These are phyloP conservation scores for Chalciporus piperatus DNA, from an alignment of 768 basidiomycete genomes.

Conservation along the genomic window DNA sequence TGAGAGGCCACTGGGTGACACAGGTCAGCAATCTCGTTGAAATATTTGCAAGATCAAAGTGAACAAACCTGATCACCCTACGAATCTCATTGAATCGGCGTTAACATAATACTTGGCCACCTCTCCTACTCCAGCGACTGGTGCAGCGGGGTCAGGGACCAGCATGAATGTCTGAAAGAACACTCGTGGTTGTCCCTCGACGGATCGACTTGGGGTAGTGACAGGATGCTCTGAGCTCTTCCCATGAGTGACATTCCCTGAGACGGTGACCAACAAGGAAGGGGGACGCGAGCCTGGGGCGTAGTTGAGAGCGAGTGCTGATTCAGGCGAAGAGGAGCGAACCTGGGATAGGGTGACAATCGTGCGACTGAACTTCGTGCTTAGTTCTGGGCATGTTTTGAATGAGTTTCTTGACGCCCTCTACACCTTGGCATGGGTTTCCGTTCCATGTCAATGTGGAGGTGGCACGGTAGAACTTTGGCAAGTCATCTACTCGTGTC, in stretches of 20 bases:
- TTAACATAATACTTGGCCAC: conserved; percentile 81
- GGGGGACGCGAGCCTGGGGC: conserved; percentile 72
- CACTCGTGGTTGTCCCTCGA: conserved; percentile 79
- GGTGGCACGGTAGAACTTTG: conserved; percentile 74
- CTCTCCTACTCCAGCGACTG: conserved; percentile 64
- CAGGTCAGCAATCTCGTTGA: neutral
- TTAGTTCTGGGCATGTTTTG: conserved; percentile 74
- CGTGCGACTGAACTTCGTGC: conserved; percentile 85
- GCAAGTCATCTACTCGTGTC: conserved; percentile 71
- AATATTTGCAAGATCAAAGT: neutral
- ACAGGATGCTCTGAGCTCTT: conserved; percentile 57
- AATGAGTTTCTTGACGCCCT: conserved; percentile 64
- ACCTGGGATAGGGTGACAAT: conserved; percentile 90
- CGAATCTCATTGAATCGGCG: conserved; percentile 78
- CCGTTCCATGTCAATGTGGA: conserved; percentile 88
- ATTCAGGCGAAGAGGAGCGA: conserved; percentile 11
- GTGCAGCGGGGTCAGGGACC: conserved; percentile 66
- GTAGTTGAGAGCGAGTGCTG: conserved; percentile 12
- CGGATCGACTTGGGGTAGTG: conserved; percentile 43
- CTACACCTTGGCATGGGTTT: conserved; percentile 69
- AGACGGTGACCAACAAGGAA: conserved; percentile 73
- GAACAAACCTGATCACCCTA: conserved; percentile 50
- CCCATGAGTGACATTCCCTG: conserved; percentile 76
- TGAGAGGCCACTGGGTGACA: neutral
- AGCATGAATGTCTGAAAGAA: conserved; percentile 89